These are phyloP conservation scores for Xerophyta viscosa DNA, from an alignment of 106 monocot genomes.

Conservation along the genomic window DNA sequence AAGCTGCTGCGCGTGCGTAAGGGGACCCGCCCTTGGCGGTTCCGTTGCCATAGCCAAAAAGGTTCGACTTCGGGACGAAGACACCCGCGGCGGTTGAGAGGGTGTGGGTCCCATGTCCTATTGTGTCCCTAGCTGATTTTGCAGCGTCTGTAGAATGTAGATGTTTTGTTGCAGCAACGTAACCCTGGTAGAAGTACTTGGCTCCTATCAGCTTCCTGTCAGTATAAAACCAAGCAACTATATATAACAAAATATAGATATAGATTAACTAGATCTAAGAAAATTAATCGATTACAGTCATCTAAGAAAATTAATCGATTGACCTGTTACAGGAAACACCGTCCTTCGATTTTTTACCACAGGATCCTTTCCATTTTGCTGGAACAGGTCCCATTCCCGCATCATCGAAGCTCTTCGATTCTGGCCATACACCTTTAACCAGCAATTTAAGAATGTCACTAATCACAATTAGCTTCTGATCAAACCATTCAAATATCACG, in stretches of 20 bases:
- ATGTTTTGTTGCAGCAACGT: neutral
- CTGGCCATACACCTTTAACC: conserved; percentile 23
- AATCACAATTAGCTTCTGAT: no score
- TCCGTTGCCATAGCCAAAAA: conserved; percentile 49
- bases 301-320: neutral
- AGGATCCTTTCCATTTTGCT: conserved; percentile 9
- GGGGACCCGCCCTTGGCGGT: conserved; percentile 54
- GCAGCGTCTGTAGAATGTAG: neutral
- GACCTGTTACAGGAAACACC: conserved; percentile 6
- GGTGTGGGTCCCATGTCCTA: conserved; percentile 69
- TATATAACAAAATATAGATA: neutral
- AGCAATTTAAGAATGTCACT: no score
- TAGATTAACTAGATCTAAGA: neutral
- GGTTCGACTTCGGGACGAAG: conserved; percentile 21
- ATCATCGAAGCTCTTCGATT: conserved; percentile 13
- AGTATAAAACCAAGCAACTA: neutral
- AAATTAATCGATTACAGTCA: neutral
- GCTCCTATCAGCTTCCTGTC: conserved; percentile 27
- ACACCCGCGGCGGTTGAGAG: conserved; percentile 57
- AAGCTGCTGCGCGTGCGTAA: conserved; percentile 35
- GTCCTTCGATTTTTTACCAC: neutral
- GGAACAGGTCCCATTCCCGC: conserved; percentile 9
- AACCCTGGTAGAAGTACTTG: conserved; percentile 23
- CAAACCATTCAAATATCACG: no score
- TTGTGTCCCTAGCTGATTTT: conserved; percentile 22